A percentile compares a stretch with the other conserved stretches of the same genome.
Conservation (phyloP, 2,329 filamentous ascomycete species). For the Epichloe typhina region DNA sequence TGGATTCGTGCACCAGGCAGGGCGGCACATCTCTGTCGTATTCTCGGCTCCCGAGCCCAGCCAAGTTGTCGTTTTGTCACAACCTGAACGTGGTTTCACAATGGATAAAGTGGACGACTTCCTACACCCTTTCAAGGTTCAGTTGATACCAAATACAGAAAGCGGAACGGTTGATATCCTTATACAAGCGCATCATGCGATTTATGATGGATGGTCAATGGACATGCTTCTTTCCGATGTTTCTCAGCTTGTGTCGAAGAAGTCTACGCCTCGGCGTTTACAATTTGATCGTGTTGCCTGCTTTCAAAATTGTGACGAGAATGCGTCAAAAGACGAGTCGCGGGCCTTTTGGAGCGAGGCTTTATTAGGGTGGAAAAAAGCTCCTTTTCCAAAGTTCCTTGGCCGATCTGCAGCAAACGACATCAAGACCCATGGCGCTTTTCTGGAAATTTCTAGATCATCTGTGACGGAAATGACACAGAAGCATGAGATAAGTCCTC, state of each 20-base stretch:
- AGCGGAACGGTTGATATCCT: slow-evolving; percentile 20
- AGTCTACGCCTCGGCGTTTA: slow-evolving; percentile 26
- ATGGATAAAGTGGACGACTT: slow-evolving; percentile 25
- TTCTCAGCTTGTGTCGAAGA: slow-evolving; percentile 28
- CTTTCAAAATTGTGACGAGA: slow-evolving; percentile 25
- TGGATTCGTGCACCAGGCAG: slow-evolving; percentile 50
- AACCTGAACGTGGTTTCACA: slow-evolving; percentile 25
- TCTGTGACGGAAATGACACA: slow-evolving; percentile 21
- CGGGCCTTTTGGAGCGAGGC: slow-evolving; percentile 58
- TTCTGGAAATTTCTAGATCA: slow-evolving; percentile 9
- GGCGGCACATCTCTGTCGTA: slow-evolving; percentile 32
- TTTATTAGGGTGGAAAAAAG: slow-evolving; percentile 42
- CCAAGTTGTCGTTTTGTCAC: slow-evolving; percentile 17
- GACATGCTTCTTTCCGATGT: slow-evolving; percentile 62
- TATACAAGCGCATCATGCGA: slow-evolving; percentile 61
- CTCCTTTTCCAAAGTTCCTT: slow-evolving; percentile 39
- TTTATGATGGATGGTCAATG: slow-evolving; percentile 92
- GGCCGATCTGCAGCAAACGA: slow-evolving; percentile 7
- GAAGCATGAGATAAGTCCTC: slow-evolving; percentile 40
- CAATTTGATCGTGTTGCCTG: slow-evolving; percentile 48
- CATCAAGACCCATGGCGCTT: slow-evolving; percentile 1
- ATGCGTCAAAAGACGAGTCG: slow-evolving; percentile 24
- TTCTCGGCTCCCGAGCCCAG: slow-evolving; percentile 41
- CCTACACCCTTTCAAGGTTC: slow-evolving; percentile 48
- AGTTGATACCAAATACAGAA: slow-evolving; percentile 27